A percentile compares a stretch with the other conserved stretches of the same genome.
Conservation (phyloP, 1,284 basidiomycete genomes). For the Ganoderma lucidum region DNA sequence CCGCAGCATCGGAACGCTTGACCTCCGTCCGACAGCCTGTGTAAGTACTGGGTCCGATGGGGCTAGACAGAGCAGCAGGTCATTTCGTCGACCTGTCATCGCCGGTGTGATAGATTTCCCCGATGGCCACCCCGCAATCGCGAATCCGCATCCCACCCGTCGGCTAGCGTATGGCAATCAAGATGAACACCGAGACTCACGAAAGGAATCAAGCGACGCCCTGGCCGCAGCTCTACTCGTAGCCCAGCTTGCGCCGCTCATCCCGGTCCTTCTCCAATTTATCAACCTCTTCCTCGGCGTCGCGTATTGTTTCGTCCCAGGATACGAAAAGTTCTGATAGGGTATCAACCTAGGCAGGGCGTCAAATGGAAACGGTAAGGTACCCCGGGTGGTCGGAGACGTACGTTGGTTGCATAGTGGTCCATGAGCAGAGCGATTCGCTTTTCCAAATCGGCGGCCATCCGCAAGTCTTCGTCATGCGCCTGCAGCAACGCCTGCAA, state of each 20-base stretch:
- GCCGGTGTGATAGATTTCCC: background rate
- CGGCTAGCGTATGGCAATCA: conserved; percentile 6
- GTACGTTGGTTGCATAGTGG: conserved; percentile 72
- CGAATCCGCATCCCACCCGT: background rate
- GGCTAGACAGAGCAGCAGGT: background rate
- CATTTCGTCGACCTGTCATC: background rate
- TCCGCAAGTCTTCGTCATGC: conserved; percentile 64
- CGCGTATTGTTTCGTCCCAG: conserved; percentile 77
- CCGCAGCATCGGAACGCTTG: conserved; percentile 2
- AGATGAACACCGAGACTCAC: conserved; percentile 19
- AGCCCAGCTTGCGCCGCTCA: conserved; percentile 65
- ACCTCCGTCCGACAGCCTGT: background rate
- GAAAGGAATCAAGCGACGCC: background rate
- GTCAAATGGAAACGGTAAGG: background rate
- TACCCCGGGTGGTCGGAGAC: conserved; percentile 4
- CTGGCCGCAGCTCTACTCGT: conserved; percentile 40
- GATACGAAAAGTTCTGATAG: conserved; percentile 82
- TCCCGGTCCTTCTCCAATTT: conserved; percentile 64
- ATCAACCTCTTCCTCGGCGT: conserved; percentile 64
- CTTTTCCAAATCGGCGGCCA: conserved; percentile 65
- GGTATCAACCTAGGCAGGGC: conserved; percentile 65
- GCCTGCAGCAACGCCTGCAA: conserved; percentile 62
- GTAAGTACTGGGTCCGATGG: background rate
- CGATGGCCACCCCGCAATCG: background rate
- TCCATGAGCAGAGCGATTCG: conserved; percentile 71